Evolutionary conservation across 176 grass and related monocot species (phyloP).

Genomic region (Oryza longistaminata): DNA sequence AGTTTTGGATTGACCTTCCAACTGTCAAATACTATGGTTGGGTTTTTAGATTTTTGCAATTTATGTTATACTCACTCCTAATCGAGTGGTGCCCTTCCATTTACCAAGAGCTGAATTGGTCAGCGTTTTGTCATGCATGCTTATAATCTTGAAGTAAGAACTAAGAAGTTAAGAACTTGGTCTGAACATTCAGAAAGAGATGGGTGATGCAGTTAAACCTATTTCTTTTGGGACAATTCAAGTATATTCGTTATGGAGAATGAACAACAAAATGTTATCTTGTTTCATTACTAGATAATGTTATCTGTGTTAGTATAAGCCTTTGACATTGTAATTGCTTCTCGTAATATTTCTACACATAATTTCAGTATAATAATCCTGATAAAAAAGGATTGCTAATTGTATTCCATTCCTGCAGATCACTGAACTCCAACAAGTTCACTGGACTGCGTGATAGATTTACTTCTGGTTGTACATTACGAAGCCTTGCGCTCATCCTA

Average conservation of each 20-base stretch:
- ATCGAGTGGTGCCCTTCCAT: neutral
- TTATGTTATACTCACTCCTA: neutral
- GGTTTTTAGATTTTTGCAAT: neutral
- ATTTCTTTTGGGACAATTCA: neutral
- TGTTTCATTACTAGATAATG: neutral
- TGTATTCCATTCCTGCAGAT: constrained; percentile 55
- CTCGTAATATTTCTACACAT: neutral
- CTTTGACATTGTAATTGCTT: neutral
- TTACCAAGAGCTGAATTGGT: neutral
- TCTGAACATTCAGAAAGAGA: neutral
- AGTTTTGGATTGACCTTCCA: neutral
- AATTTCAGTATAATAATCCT: neutral
- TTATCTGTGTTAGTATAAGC: neutral
- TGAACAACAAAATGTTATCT: neutral
- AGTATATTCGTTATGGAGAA: neutral
- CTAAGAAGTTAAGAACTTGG: neutral
- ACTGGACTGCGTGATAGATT: constrained; percentile 53
- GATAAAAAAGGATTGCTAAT: neutral
- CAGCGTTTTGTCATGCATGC: neutral
- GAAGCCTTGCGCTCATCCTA: constrained; percentile 86
- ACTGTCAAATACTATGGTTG: neutral
- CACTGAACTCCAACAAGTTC: constrained; percentile 74
- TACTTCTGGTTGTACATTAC: constrained; percentile 90
- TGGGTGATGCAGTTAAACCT: neutral
- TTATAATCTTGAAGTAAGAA: neutral